Base-by-base conservation (phyloP, 1,139 yeast genomes). In the Zygosaccharomyces pseudobailii region DNA sequence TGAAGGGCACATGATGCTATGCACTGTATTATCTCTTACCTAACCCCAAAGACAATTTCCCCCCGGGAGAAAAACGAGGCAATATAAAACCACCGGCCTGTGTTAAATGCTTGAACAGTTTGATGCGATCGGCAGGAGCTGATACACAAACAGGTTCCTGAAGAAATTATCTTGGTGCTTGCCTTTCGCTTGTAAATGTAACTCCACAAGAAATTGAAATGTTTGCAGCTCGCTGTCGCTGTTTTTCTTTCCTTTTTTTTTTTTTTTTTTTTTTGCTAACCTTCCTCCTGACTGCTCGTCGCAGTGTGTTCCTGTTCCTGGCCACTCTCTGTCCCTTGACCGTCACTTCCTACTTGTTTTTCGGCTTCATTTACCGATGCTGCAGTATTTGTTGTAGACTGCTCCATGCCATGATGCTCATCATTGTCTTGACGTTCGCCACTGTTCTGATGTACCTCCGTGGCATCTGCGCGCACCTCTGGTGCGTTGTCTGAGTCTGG, bases 401-500 rank as follows among this genome's bases (percentile, higher is more conserved):
- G 34, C 32, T 36, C 36, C 8, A 23, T 31, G 6, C 19, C 27
- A 13, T 24, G 36, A 19, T 24, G 27, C 9, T 6, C 27, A 2
- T 24, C 27, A 6, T 6, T 24, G 9, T 8, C 27, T 8, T 36
- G 35, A 28, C 22, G 33, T 4, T 6, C 34, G 20, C 36, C 36
- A 20, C 7, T 30, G 19, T 36, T 42, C 20, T 45, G 8, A 21
- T 21, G 33, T 7, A 19, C 30, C 21, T 40, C 36, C 20, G 8
- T 31, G 17, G 33, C 43, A 13, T 45, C 42, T 27, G 40, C 37
- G 24, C 38, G 34, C 22, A 20, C 24, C 9, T 49, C 51, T n/a
- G 53, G 55, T 20, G 47, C 36, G 47, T 56, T 53, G 45, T 60
- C 65, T 7, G 60, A 58, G 41, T 62, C 63, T 17, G 59, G 62